Evolutionary conservation across 208 protist species (phyloP).

Genomic region (Giardia duodenalis): DNA sequence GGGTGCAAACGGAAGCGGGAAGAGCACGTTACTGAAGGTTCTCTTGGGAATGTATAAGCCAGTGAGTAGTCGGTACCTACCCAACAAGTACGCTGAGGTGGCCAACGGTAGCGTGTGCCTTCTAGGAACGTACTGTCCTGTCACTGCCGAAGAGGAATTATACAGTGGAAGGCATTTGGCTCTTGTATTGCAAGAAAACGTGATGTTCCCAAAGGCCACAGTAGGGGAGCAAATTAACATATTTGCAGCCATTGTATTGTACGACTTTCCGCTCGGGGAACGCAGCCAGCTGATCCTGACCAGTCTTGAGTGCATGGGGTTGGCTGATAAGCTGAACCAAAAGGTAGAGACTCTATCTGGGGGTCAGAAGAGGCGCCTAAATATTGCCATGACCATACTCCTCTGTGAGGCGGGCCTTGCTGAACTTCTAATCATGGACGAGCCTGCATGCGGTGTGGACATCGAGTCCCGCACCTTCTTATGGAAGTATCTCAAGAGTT

Average conservation of each 20-base stretch:
- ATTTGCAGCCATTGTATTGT: neutral
- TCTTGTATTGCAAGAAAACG: neutral
- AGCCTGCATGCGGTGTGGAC: neutral
- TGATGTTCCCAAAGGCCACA: neutral
- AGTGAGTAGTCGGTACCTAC: neutral
- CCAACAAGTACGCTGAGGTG: neutral
- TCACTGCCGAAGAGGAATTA: neutral
- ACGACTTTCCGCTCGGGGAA: neutral
- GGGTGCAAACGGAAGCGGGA: neutral
- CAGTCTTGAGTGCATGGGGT: neutral
- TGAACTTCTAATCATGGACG: neutral
- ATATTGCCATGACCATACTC: neutral
- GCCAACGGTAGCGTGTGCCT: neutral
- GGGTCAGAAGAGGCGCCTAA: neutral
- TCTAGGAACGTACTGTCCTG: neutral
- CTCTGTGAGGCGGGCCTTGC: neutral
- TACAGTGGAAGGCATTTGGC: neutral
- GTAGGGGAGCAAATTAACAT: neutral
- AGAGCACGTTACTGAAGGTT: neutral
- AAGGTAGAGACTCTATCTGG: conserved; percentile 3
- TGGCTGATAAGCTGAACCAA: neutral
- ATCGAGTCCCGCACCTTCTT: neutral
- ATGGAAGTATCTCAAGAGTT: neutral
- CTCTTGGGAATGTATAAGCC: neutral
- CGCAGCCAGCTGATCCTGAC: neutral